Evolutionary conservation across 2,329 filamentous ascomycete genomes (phyloP).

Genomic region (Tolypocladium amazonense): DNA sequence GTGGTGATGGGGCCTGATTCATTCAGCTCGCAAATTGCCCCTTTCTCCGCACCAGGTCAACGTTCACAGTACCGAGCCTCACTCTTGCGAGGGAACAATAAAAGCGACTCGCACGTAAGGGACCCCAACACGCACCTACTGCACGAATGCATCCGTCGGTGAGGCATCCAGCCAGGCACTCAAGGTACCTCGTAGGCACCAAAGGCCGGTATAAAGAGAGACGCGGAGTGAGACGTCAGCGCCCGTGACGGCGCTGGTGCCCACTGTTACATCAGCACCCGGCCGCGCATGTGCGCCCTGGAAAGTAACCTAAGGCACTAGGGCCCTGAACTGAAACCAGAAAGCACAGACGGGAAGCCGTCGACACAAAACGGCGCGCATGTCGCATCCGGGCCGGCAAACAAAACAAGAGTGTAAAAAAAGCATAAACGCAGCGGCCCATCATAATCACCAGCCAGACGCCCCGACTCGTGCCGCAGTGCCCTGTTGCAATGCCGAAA

Average conservation of each 20-base stretch:
- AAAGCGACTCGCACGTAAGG: no score
- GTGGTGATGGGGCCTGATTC: background rate
- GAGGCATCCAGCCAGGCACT: no score
- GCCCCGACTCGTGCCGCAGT: background rate
- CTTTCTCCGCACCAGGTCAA: background rate
- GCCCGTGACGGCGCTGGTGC: background rate
- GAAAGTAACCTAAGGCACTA: background rate
- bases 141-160: no score
- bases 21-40: background rate
- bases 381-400: background rate
- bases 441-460: background rate
- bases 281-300: background rate
- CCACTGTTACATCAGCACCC: background rate
- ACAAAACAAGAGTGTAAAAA: background rate
- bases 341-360: background rate
- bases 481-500: background rate
- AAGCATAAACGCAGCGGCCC: background rate
- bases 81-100: background rate
- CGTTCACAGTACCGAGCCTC: background rate
- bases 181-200: no score
- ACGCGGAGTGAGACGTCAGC: background rate
- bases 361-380: background rate
- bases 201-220: background rate
- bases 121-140: no score
- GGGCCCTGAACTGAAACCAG: background rate